Base-by-base conservation (phyloP, 2,329 filamentous ascomycete species). In the Dactylellina cionopaga region DNA sequence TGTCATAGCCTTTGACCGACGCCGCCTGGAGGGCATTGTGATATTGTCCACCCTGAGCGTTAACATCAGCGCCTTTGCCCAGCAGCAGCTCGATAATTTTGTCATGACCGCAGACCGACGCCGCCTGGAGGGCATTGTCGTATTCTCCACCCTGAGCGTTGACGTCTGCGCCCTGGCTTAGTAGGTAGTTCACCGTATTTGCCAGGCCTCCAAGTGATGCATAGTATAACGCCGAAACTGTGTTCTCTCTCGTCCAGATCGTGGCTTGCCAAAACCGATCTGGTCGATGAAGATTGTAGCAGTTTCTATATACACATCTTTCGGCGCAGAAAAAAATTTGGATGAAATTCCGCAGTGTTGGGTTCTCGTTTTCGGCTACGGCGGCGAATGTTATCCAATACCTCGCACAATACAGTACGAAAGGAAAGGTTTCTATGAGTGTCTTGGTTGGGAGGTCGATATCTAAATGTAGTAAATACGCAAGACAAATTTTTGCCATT, bases 401-500 rank as follows among this genome's bases (percentile, higher is more conserved):
- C n/a, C 51, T 24, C 15, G 76, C 75, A 17, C 74, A 58, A 54
- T 77, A 78, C 10, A 56, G 19, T 17, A 75, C 76, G 6, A 78
- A 51, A 7, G 69, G 66, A 51, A 64, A 76, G 2, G 15, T 22
- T 22, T 75, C n/a, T 35, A n/a, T 46, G 37, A 47, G 51, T 15
- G 37, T 39, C 17, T 49, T 47, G 9, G 27, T 15, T 22, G 59
- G 5, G 25, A 54, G 9, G n/a, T 58, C 19, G 15, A 17, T 15
- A 37, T 70, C 33, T 47, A 75, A 58, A 58, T 76, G 51, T 19
- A 76, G 62, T 4, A 77, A 44, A 52, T 79, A 78, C n/a, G 70
- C 70, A 19, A 79, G 66, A 47, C 77, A 78, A 22, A 76, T 52
- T 47, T 47, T 35, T 25, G 76, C 73, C 27, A 78, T 76, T 19